A percentile compares a stretch with the other conserved stretches of the same genome.
phyloP scores from a whole-genome alignment of 1,139 yeast species.

The Nakaseomyces bracarensis region DNA sequence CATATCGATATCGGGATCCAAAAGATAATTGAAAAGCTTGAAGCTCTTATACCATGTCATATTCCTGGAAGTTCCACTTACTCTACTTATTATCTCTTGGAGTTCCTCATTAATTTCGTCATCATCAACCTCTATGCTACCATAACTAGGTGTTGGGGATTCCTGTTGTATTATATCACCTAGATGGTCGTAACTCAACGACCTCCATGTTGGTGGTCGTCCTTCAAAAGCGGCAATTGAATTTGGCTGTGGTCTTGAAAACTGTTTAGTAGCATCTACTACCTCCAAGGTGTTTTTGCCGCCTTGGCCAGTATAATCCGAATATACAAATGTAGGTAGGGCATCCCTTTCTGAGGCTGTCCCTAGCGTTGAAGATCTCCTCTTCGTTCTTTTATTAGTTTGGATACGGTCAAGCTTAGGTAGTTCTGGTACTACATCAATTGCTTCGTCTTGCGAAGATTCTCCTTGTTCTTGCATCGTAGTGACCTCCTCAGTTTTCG shows the following conservation, averaged over 20 bases:
- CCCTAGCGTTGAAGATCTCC: background rate
- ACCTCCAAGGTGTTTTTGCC: background rate
- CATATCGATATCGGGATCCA: conserved; percentile 9
- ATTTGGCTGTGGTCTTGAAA: conserved; percentile 3
- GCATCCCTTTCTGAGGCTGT: conserved; percentile 1
- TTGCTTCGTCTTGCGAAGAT: background rate
- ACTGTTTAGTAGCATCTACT: background rate
- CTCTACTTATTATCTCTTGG: conserved; percentile 3
- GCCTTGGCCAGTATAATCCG: background rate
- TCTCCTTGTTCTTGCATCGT: conserved; percentile 8
- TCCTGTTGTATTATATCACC: conserved; percentile 2
- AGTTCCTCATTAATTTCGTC: background rate
- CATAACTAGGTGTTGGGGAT: background rate
- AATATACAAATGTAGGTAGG: background rate
- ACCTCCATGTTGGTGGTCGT: conserved; percentile 4
- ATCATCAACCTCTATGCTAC: background rate
- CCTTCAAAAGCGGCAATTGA: conserved; percentile 3
- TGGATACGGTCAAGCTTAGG: background rate
- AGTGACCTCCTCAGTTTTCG: background rate
- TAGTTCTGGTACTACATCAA: background rate
- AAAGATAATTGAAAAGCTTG: conserved; percentile 9
- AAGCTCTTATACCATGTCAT: conserved; percentile 6
- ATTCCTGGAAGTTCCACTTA: conserved; percentile 2
- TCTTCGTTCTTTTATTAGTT: background rate
- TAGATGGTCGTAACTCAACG: conserved; percentile 5